phyloP scores from a whole-genome alignment of 495 filamentous ascomycete genomes.

The Lineolata rhizophorae region DNA sequence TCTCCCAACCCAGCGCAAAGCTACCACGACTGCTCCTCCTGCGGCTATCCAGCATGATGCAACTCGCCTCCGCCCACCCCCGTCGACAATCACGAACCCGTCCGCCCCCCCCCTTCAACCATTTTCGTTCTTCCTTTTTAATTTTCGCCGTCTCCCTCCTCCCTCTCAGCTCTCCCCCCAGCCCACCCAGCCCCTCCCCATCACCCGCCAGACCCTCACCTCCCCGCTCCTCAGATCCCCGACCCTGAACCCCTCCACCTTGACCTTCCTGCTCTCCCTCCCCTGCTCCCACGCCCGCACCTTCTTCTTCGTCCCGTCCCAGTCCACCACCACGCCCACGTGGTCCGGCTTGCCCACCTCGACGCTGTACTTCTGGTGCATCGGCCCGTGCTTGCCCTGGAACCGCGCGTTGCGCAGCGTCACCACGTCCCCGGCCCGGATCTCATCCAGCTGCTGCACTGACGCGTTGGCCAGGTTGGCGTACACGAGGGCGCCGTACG shows the following conservation, averaged over 20 bases:
- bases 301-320: conserved; percentile 98
- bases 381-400: conserved; percentile 81
- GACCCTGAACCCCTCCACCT: conserved; percentile 79
- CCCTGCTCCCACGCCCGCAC: conserved; percentile 91
- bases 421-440: conserved; percentile 80
- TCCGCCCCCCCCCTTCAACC: too few species aligned
- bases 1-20: too few species aligned
- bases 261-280: conserved; percentile 76
- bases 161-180: too few species aligned
- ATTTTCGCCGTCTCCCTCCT: too few species aligned
- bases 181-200: conserved; percentile 78
- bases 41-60: too few species aligned
- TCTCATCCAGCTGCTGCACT: conserved; percentile 78
- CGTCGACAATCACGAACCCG: too few species aligned
- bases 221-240: conserved; percentile 83
- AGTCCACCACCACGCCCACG: conserved; percentile 89
- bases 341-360: conserved; percentile 89
- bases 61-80: too few species aligned
- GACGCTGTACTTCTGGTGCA: conserved; percentile 79
- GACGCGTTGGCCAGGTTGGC: conserved; percentile 84
- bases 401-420: conserved; percentile 87
- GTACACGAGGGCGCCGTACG: conserved; percentile 84
- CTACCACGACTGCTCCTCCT: too few species aligned
- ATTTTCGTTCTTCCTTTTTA: too few species aligned
- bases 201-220: conserved; percentile 93